Evolutionary conservation across 768 basidiomycete genomes (phyloP).

Genomic region (Mycena latifolia): DNA sequence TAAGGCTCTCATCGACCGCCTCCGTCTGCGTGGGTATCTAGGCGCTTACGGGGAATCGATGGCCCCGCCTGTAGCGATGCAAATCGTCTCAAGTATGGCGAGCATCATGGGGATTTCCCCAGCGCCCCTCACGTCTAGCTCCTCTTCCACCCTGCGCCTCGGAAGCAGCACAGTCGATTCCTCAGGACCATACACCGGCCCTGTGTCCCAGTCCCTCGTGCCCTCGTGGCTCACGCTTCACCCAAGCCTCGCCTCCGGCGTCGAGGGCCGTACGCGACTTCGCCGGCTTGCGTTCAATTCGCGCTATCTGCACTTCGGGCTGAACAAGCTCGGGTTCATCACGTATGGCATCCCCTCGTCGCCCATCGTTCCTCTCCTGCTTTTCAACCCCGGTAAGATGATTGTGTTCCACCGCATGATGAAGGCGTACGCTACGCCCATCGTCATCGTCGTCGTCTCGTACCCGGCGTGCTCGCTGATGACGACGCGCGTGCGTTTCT

Average conservation of each 20-base stretch:
- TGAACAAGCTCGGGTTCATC: slow-evolving; percentile 96
- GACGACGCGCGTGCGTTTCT: slow-evolving; percentile 92
- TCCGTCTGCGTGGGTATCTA: slow-evolving; percentile 86
- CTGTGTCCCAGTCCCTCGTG: slow-evolving; percentile 71
- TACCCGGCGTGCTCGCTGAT: slow-evolving; percentile 94
- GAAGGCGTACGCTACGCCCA: slow-evolving; percentile 81
- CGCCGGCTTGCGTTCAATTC: slow-evolving; percentile 95
- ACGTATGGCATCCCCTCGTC: slow-evolving; percentile 93
- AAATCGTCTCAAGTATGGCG: slow-evolving; percentile 92
- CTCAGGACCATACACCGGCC: slow-evolving; percentile 68
- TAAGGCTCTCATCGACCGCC: slow-evolving; percentile 82
- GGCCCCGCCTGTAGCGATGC: slow-evolving; percentile 90
- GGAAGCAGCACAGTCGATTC: slow-evolving; percentile 36
- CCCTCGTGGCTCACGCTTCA: slow-evolving; percentile 88
- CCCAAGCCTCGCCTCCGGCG: slow-evolving; percentile 78
- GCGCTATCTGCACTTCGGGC: slow-evolving; percentile 88
- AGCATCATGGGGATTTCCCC: slow-evolving; percentile 92
- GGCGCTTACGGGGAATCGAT: slow-evolving; percentile 92
- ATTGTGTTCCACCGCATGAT: slow-evolving; percentile 91
- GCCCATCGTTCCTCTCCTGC: slow-evolving; percentile 92
- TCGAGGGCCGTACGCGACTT: slow-evolving; percentile 86
- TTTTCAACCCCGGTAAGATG: slow-evolving; percentile 97
- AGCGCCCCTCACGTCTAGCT: slow-evolving; percentile 48
- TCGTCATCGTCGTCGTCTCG: slow-evolving; percentile 90
- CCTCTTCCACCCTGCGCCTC: slow-evolving; percentile 49